A percentile compares a stretch with the other conserved stretches of the same genome.
Evolutionary conservation across 2,329 filamentous ascomycete species (phyloP).

Genomic region (Sordariomycetes sp.): DNA sequence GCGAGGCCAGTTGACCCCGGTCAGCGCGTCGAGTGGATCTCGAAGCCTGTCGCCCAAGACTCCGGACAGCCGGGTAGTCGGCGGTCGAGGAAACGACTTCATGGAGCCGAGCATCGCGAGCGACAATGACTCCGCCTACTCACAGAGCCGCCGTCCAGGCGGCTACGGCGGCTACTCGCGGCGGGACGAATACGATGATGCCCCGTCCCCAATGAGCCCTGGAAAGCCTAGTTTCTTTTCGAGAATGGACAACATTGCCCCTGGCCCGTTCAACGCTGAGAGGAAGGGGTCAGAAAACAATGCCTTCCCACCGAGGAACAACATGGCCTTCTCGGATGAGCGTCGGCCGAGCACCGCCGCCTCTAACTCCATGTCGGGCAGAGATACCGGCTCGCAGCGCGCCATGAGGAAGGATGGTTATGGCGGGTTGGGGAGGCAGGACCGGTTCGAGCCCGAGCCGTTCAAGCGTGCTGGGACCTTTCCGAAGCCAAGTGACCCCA

Average conservation of each 20-base stretch:
- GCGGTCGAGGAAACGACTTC: constrained; percentile 31
- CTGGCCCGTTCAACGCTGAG: constrained; percentile 45
- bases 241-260: constrained; percentile 54
- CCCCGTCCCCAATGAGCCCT: constrained; percentile 33
- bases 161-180: constrained; percentile 36
- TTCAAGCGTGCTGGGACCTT: constrained; percentile 42
- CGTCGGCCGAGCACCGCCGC: constrained; percentile 17
- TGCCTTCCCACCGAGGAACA: constrained; percentile 19
- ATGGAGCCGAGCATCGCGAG: constrained; percentile 33
- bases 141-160: constrained; percentile 28
- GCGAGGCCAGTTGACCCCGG: constrained; percentile 50
- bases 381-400: background rate
- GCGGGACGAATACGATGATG: constrained; percentile 23
- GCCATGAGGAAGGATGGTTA: constrained; percentile 40
- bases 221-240: constrained; percentile 34
- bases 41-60: constrained; percentile 54
- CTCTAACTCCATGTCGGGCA: constrained; percentile 8
- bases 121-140: constrained; percentile 24
- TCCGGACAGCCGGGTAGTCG: constrained; percentile 31
- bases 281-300: constrained; percentile 14
- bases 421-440: constrained; percentile 41
- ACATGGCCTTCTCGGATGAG: constrained; percentile 12
- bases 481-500: constrained; percentile 26
- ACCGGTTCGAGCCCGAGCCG: constrained; percentile 23
- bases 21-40: constrained; percentile 49